phyloP scores from a whole-genome alignment of 2,329 filamentous ascomycete species.

The Thielaviopsis euricoi region DNA sequence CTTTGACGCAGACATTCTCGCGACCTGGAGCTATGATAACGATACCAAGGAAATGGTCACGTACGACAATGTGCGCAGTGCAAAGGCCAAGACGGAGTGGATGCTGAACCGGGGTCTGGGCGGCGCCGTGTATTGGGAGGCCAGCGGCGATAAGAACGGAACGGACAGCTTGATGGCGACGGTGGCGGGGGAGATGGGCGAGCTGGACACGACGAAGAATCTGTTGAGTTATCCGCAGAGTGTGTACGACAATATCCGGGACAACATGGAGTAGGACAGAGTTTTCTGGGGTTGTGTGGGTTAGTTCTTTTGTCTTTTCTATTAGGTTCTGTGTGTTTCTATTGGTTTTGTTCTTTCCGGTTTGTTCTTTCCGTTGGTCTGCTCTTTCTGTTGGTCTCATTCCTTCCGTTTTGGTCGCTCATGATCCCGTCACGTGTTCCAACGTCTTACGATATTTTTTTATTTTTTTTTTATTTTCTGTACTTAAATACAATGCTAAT shows the following conservation, averaged over 20 bases:
- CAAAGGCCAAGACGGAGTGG: constrained; percentile 45
- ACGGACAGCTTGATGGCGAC: constrained; percentile 40
- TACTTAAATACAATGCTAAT: neutral
- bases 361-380: neutral
- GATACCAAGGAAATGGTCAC: constrained; percentile 44
- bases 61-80: constrained; percentile 48
- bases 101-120: constrained; percentile 45
- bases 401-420: neutral
- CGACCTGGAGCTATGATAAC: constrained; percentile 55
- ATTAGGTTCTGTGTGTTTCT: neutral
- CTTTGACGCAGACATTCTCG: constrained; percentile 40
- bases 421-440: neutral
- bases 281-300: neutral
- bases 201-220: constrained; percentile 34
- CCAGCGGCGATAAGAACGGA: constrained; percentile 43
- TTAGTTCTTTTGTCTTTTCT: neutral
- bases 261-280: constrained; percentile 17
- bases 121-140: constrained; percentile 77
- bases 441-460: neutral
- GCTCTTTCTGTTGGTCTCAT: neutral
- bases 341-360: neutral
- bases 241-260: constrained; percentile 40
- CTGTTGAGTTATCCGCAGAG: constrained; percentile 38
- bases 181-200: constrained; percentile 28
- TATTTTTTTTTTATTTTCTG: neutral